Conservation (phyloP, 2,329 filamentous ascomycete genomes). For the Aspergillus aculeatus region DNA sequence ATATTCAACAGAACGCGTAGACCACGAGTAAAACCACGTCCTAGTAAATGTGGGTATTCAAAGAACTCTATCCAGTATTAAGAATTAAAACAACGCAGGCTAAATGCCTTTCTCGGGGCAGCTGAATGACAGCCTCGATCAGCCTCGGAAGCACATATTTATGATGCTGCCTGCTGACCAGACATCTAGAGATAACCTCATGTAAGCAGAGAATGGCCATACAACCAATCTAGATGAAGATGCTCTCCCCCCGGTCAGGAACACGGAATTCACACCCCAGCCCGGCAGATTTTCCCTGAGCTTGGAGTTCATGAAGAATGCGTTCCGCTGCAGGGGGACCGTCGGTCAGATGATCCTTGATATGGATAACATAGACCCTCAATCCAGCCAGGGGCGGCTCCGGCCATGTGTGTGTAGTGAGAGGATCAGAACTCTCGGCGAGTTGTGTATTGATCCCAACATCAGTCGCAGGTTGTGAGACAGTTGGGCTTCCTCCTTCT, state of each 20-base stretch:
- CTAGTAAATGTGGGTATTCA: not conserved
- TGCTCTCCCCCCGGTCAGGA: constrained; percentile 63
- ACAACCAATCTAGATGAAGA: constrained; percentile 39
- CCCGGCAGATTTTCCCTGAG: constrained; percentile 62
- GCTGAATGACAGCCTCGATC: too few relatives aligned
- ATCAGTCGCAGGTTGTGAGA: constrained; percentile 5
- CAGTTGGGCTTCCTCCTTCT: not conserved
- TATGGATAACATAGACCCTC: constrained; percentile 83
- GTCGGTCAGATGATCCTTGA: constrained; percentile 82
- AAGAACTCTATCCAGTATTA: not conserved
- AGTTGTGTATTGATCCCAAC: constrained; percentile 8
- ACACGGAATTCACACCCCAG: constrained; percentile 80
- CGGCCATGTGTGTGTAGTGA: constrained; percentile 7
- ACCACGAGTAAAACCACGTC: not conserved
- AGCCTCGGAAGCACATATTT: too few relatives aligned
- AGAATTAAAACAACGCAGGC: not conserved
- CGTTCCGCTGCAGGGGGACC: constrained; percentile 62
- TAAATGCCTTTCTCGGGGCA: not conserved
- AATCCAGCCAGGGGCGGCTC: constrained; percentile 64
- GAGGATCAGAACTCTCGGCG: constrained; percentile 14
- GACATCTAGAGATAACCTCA: not conserved
- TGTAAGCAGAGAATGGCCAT: not conserved
- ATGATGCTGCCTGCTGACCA: too few relatives aligned
- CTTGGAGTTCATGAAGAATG: constrained; percentile 68
- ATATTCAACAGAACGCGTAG: too few relatives aligned